Evolutionary conservation across 2,329 filamentous ascomycete species (phyloP).

Genomic region (Leptographium lundbergii): DNA sequence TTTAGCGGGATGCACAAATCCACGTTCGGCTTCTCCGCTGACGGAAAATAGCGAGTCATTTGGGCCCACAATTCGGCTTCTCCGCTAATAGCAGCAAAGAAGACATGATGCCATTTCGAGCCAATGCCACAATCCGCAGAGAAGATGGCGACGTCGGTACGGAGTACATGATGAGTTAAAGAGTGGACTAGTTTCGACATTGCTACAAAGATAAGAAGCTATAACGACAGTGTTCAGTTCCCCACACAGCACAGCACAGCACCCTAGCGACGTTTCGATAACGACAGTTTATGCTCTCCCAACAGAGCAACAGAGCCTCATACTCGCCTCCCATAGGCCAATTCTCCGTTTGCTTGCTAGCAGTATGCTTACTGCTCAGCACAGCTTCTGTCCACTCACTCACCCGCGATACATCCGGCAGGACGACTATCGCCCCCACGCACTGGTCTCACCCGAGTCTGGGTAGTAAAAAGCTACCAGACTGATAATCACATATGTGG

Average conservation of each 20-base stretch:
- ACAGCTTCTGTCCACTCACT: not conserved
- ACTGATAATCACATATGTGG: conserved; percentile 55
- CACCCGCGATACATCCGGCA: too few species aligned
- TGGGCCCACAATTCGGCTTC: not conserved
- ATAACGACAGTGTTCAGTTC: not conserved
- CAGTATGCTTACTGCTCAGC: too few species aligned
- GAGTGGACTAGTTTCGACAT: not conserved
- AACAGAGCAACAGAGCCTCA: not conserved
- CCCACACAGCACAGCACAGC: not conserved
- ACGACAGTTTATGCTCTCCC: not conserved
- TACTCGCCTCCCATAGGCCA: not conserved
- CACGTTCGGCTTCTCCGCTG: not conserved
- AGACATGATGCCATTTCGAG: not conserved
- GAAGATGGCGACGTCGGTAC: not conserved
- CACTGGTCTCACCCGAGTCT: conserved; percentile 31
- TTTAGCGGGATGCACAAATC: not conserved
- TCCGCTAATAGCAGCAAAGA: not conserved
- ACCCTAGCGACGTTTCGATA: not conserved
- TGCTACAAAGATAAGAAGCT: not conserved
- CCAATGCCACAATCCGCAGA: not conserved
- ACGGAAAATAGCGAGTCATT: not conserved
- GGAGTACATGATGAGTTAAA: not conserved
- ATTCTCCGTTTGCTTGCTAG: not conserved
- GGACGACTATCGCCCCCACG: not conserved
- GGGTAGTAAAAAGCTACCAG: conserved; percentile 58